A percentile compares a stretch with the other conserved stretches of the same genome.
phyloP scores from a whole-genome alignment of 2,329 filamentous ascomycete species.

The Orbilia oligospora region DNA sequence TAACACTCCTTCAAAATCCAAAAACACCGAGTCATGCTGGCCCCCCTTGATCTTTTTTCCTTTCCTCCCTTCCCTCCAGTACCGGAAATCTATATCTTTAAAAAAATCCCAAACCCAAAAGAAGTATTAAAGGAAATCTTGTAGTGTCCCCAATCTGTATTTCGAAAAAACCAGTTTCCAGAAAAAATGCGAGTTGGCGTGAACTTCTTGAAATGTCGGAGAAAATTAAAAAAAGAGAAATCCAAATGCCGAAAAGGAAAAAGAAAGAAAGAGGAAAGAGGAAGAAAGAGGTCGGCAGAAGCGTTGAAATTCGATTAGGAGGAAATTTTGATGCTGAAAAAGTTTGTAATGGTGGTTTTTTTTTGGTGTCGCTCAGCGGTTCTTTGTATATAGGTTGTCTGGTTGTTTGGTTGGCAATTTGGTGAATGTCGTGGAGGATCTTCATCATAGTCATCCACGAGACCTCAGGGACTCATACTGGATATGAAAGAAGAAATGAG shows the following conservation, averaged over 20 bases:
- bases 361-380: slow-evolving; percentile 57
- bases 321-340: slow-evolving; percentile 20
- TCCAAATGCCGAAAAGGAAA: slow-evolving; percentile 24
- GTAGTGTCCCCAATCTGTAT: slow-evolving; percentile 17
- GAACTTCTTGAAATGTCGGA: slow-evolving; percentile 47
- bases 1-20: slow-evolving; percentile 25
- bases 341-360: slow-evolving; percentile 25
- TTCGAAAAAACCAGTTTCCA: slow-evolving; percentile 58
- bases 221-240: slow-evolving; percentile 31
- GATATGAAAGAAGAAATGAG: slow-evolving; percentile 39
- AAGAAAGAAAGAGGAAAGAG: background rate
- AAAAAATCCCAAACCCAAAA: slow-evolving; percentile 37
- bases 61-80: background rate
- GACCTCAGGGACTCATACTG: slow-evolving; percentile 32
- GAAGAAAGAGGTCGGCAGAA: slow-evolving; percentile 6
- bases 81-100: slow-evolving; percentile 31
- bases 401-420: slow-evolving; percentile 34
- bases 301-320: slow-evolving; percentile 21
- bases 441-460: slow-evolving; percentile 32
- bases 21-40: slow-evolving; percentile 49
- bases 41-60: slow-evolving; percentile 1
- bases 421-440: slow-evolving; percentile 39
- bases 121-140: slow-evolving; percentile 50
- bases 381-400: slow-evolving; percentile 45
- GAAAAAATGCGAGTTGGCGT: slow-evolving; percentile 23